Evolutionary conservation across 345 rosid species (phyloP).

Genomic region (Melaleuca quinquenervia): DNA sequence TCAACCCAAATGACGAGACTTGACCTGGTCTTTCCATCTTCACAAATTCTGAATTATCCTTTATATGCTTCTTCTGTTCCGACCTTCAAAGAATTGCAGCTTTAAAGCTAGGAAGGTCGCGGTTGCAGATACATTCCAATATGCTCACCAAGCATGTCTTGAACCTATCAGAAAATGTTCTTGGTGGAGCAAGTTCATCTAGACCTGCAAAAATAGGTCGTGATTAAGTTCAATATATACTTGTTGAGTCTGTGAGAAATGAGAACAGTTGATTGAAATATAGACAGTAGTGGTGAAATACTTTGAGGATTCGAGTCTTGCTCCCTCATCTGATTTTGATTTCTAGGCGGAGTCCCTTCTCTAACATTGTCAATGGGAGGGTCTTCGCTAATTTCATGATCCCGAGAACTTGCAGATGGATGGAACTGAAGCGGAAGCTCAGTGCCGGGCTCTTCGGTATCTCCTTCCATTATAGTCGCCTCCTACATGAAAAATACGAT

Average conservation of each 20-base stretch:
- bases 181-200: not conserved
- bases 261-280: not conserved
- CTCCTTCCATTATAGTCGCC: not conserved
- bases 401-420: not conserved
- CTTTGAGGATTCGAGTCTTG: rapidly evolving
- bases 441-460: not conserved
- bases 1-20: not conserved
- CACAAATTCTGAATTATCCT: not conserved
- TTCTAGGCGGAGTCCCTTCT: not conserved
- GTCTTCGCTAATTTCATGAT: not conserved
- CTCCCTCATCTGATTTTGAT: not conserved
- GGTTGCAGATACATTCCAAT: not conserved
- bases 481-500: not conserved
- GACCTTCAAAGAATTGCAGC: not conserved
- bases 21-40: not conserved
- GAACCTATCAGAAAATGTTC: not conserved
- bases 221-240: not conserved
- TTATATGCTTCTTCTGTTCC: not conserved
- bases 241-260: not conserved
- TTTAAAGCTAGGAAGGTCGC: not conserved
- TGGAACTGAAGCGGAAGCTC: not conserved
- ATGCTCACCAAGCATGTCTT: not conserved
- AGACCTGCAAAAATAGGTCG: not conserved
- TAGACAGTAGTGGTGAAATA: not conserved
- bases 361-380: not conserved